phyloP scores from a whole-genome alignment of 257 asterid species.

The Scutellaria minor region DNA sequence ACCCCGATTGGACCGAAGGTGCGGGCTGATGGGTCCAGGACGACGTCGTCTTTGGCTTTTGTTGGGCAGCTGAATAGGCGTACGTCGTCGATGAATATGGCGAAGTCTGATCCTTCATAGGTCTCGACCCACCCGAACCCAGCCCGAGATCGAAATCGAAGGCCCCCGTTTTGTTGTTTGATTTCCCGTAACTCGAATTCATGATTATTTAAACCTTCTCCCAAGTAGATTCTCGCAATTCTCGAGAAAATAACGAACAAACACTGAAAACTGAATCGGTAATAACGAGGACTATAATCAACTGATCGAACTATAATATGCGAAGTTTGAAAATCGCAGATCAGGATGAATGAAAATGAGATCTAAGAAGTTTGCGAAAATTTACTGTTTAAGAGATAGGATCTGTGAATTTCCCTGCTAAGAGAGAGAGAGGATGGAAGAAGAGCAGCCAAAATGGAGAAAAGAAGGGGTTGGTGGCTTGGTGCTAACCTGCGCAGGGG shows the following conservation, averaged over 20 bases:
- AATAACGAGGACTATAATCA: conserved; percentile 1
- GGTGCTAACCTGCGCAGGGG: conserved; percentile 38
- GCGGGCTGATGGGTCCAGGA: conserved; percentile 88
- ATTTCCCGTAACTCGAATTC: conserved; percentile 83
- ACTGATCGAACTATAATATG: not conserved
- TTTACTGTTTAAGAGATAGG: conserved; percentile 21
- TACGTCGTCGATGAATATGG: conserved; percentile 47
- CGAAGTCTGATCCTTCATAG: conserved; percentile 68
- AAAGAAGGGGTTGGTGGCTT: not conserved
- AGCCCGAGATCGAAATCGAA: conserved; percentile 91
- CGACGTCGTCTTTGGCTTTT: conserved; percentile 55
- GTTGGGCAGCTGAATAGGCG: conserved; percentile 47
- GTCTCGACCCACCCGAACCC: conserved; percentile 55
- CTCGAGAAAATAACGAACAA: conserved; percentile 25
- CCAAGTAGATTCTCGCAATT: not conserved
- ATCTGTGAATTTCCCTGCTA: not conserved
- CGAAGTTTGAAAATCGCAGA: conserved; percentile 29
- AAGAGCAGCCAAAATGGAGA: not conserved
- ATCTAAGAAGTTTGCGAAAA: conserved; percentile 22
- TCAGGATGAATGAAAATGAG: conserved; percentile 37
- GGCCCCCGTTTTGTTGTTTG: conserved; percentile 60
- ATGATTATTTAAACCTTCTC: conserved; percentile 29
- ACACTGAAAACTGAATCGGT: conserved; percentile 8
- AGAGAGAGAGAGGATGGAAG: not conserved
- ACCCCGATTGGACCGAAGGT: conserved; percentile 45